Base-by-base conservation (phyloP, 2,329 filamentous ascomycete species). In the Neophaeococcomyces aloes region DNA sequence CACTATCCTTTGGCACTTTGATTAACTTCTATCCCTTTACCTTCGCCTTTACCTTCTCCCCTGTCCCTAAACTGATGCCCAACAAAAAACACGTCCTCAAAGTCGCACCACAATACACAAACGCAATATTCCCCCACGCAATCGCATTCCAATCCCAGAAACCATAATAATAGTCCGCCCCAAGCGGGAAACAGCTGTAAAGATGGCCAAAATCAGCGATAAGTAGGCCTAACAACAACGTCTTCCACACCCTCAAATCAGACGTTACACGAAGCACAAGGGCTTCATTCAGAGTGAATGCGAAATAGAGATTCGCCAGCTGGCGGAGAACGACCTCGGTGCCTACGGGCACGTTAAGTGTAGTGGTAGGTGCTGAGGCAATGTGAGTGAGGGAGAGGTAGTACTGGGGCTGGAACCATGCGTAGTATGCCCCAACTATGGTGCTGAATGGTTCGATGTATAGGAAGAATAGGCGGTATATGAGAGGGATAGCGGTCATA, bases 181-280 rank as follows among this genome's bases (percentile, higher is more conserved):
- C 83, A 23, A 82, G 65, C 21, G 65, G 66, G 29, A 67, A 64
- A 47, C 87, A 71, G 29, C 77, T 78, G 61, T 79, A 83, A 44
- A 88, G 64, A 61, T 88, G 84, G 3, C 83, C 84, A 27, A 86
- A 59, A 60, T 89, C 84, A n/a, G 81, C 84, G 13, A 88, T 59
- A 25, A 88, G 69, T 46, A 88, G 65, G 29, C 74, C 78, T 35
- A 81, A 64, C 3, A 88, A 66, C 19, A 88, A 68, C 1, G 75
- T 69, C 51, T 67, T 71, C 84, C 84, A 89, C 45, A 89, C 83
- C 18, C 69, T 68, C 27, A 80, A 57, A 63, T 87, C 79, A 38
- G 67, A 65, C 5, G 83, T 85, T 13, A 75, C 70, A 32, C 85
- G 78, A 51, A 89, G 70, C 10, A 89, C 79, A 18, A 86, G 64